Evolutionary conservation across 345 rosid genomes (phyloP).

Genomic region (Hibiscus mutabilis): DNA sequence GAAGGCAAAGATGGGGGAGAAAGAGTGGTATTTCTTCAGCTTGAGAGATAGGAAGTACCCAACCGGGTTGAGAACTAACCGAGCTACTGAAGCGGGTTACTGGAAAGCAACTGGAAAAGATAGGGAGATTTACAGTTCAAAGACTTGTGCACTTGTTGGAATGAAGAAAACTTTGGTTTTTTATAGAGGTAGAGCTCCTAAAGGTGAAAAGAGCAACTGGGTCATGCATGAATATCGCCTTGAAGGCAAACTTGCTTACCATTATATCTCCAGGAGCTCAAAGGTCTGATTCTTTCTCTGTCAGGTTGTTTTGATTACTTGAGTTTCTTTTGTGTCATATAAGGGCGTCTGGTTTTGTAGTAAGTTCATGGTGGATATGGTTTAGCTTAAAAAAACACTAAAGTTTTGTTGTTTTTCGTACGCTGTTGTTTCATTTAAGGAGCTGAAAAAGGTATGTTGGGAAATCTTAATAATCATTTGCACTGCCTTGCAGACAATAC

Average conservation of each 20-base stretch:
- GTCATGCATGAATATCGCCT: slow-evolving; percentile 98
- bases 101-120: slow-evolving; percentile 99
- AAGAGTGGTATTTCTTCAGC: slow-evolving; percentile 92
- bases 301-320: background rate
- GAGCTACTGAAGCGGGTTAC: slow-evolving; percentile 95
- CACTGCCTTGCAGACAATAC: background rate
- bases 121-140: slow-evolving; percentile 79
- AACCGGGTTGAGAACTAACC: slow-evolving; percentile 79
- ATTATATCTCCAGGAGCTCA: slow-evolving; percentile 59
- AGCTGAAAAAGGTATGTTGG: slow-evolving; percentile 5
- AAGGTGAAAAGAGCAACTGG: slow-evolving; percentile 91
- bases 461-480: background rate
- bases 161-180: slow-evolving; percentile 94
- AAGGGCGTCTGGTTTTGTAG: background rate
- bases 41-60: slow-evolving; percentile 85
- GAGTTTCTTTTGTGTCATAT: no score
- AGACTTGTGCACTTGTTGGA: slow-evolving; percentile 71
- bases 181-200: slow-evolving; percentile 86
- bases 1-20: slow-evolving; percentile 93
- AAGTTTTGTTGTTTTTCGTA: background rate
- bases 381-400: background rate
- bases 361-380: background rate
- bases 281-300: slow-evolving; percentile 35
- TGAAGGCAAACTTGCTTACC: slow-evolving; percentile 88
- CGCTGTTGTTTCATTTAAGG: background rate